Percentiles rank a stretch among this genome's conserved stretches.
Conservation (phyloP, 805 yeast genomes). For the Wickerhamiella australiensis region DNA sequence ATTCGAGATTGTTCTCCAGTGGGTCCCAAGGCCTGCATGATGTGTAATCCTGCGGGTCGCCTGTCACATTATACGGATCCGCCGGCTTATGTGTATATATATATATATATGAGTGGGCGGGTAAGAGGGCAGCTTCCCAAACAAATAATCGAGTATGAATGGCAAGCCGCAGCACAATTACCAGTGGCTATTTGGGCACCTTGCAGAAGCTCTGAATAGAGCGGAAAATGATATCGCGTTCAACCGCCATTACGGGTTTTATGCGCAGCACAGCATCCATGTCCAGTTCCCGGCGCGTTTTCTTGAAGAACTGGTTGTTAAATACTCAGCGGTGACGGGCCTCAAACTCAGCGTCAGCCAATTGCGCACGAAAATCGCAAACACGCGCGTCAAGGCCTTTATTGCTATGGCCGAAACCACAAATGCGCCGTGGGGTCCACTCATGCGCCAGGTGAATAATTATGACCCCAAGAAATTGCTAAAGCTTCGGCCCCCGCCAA, state of each 20-base stretch:
- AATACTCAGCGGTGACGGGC: background rate
- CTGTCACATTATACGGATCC: background rate
- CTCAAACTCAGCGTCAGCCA: background rate
- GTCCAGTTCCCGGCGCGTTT: slow-evolving; percentile 2
- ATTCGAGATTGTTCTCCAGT: background rate
- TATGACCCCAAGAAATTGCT: background rate
- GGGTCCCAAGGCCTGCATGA: slow-evolving; percentile 2
- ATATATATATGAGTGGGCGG: too few species aligned
- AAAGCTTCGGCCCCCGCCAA: background rate
- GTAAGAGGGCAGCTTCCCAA: too few species aligned
- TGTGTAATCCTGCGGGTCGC: slow-evolving; percentile 2
- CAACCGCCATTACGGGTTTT: background rate
- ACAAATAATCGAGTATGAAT: background rate
- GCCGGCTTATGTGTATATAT: background rate
- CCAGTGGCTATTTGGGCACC: slow-evolving; percentile 3
- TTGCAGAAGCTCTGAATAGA: background rate
- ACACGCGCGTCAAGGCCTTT: slow-evolving; percentile 8
- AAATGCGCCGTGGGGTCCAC: background rate
- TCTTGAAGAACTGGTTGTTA: background rate
- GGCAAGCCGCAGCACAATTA: slow-evolving; percentile 1
- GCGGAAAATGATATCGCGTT: background rate
- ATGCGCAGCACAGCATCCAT: background rate
- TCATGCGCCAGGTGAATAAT: background rate
- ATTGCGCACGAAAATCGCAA: slow-evolving; percentile 4
- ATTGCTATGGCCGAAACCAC: background rate